These are phyloP conservation scores for Cryptosporidium felis DNA, from an alignment of 169 alveolate genomes.

Conservation along the genomic window DNA sequence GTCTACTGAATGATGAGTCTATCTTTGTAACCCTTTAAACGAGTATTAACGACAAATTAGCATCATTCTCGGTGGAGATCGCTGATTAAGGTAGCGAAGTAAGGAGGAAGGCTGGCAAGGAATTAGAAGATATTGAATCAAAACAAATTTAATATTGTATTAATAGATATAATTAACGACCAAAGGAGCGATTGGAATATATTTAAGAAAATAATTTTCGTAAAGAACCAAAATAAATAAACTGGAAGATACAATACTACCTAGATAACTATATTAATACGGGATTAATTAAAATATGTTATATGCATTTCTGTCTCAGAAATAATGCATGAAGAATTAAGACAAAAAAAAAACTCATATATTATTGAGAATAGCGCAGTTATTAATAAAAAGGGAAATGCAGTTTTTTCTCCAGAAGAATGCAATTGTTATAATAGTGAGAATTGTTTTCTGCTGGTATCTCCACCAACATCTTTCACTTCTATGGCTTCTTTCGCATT, in stretches of 20 bases:
- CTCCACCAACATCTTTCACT: slow-evolving; percentile 2
- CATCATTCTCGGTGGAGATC: background rate
- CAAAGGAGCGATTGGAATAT: no score
- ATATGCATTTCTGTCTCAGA: background rate
- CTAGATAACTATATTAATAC: no score
- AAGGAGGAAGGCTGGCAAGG: slow-evolving; percentile 16
- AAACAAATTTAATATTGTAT: background rate
- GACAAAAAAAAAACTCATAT: background rate
- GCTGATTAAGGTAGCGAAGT: slow-evolving; percentile 3
- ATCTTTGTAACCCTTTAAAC: no score
- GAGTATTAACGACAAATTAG: background rate
- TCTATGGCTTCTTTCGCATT: slow-evolving; percentile 54
- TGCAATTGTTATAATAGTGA: slow-evolving; percentile 60
- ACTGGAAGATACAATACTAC: no score
- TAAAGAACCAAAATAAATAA: no score
- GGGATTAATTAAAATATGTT: no score
- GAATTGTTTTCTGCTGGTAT: slow-evolving; percentile 11
- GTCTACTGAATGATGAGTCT: background rate
- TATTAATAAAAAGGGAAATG: background rate
- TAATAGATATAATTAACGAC: no score
- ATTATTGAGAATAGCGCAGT: background rate
- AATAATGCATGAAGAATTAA: slow-evolving; percentile 60
- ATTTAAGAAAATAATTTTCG: no score
- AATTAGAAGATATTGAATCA: background rate
- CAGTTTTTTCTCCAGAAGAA: background rate